phyloP scores from a whole-genome alignment of 2,329 filamentous ascomycete species.

The Thelonectria rubi region DNA sequence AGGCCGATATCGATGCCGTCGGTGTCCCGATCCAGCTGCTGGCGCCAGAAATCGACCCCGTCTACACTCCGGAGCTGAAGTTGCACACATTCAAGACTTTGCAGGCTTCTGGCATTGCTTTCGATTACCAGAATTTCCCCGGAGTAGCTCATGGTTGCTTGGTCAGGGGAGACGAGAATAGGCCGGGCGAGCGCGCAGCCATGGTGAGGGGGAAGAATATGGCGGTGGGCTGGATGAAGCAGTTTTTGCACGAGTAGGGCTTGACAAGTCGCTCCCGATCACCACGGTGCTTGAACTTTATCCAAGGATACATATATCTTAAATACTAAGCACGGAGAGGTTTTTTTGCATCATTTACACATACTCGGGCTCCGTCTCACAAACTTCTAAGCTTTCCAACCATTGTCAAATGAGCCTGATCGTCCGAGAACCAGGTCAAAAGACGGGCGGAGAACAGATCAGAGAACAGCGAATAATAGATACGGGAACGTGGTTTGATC shows the following conservation, averaged over 20 bases:
- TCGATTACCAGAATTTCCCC: conserved; percentile 58
- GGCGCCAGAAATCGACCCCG: conserved; percentile 56
- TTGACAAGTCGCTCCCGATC: background rate
- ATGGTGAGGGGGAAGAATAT: conserved; percentile 56
- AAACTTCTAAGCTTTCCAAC: too few relatives aligned
- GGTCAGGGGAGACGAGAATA: conserved; percentile 49
- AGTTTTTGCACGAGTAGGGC: conserved; percentile 17
- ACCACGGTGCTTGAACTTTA: background rate
- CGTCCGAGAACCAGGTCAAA: too few relatives aligned
- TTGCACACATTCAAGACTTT: conserved; percentile 49
- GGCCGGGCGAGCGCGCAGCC: conserved; percentile 50
- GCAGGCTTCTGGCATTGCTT: conserved; percentile 47
- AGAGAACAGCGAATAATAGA: too few relatives aligned
- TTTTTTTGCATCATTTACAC: too few relatives aligned
- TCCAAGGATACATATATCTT: too few relatives aligned
- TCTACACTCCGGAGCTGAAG: conserved; percentile 56
- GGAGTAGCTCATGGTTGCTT: conserved; percentile 55
- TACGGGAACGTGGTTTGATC: too few relatives aligned
- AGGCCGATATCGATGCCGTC: conserved; percentile 56
- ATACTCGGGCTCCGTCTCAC: too few relatives aligned
- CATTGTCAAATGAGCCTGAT: too few relatives aligned
- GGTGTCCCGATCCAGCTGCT: conserved; percentile 61
- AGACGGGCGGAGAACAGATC: too few relatives aligned
- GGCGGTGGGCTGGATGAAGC: conserved; percentile 51
- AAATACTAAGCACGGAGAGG: too few relatives aligned